Conservation (phyloP, 2,329 filamentous ascomycete genomes). For the Aspergillus fructus region DNA sequence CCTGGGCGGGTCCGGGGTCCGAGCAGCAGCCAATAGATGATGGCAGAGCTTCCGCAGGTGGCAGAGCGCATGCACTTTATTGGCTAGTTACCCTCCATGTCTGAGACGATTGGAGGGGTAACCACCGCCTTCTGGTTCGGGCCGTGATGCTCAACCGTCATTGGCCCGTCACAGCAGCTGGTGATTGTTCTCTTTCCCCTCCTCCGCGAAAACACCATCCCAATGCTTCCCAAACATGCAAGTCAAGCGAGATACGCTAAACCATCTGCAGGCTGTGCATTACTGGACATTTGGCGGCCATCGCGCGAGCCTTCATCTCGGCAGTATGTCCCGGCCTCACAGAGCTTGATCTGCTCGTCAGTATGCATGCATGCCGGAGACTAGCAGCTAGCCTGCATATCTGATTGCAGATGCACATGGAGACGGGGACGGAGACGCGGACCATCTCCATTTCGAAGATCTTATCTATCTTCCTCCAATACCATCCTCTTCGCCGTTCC, state of each 20-base stretch:
- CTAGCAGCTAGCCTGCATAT: conserved; percentile 9
- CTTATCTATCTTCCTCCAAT: conserved; percentile 2
- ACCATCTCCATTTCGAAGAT: background rate
- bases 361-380: conserved; percentile 3
- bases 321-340: conserved; percentile 1
- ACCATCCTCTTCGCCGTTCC: background rate
- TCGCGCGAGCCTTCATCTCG: background rate
- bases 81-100: conserved; percentile 15
- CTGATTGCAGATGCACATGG: conserved; percentile 2
- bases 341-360: background rate
- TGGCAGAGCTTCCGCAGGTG: background rate
- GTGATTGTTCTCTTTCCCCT: background rate
- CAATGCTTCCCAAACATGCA: background rate
- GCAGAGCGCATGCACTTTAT: conserved; percentile 16
- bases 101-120: conserved; percentile 19
- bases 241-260: conserved; percentile 6
- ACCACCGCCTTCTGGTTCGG: conserved; percentile 12
- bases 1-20: background rate
- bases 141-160: background rate
- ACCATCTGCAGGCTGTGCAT: background rate
- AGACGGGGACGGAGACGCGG: background rate
- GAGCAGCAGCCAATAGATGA: conserved; percentile 9
- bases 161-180: background rate
- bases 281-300: background rate
- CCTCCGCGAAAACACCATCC: background rate